Evolutionary conservation across 2,329 filamentous ascomycete species (phyloP), one percentile per base, ranked within the genome.

Genomic region (Aspergillus sp.): DNA sequence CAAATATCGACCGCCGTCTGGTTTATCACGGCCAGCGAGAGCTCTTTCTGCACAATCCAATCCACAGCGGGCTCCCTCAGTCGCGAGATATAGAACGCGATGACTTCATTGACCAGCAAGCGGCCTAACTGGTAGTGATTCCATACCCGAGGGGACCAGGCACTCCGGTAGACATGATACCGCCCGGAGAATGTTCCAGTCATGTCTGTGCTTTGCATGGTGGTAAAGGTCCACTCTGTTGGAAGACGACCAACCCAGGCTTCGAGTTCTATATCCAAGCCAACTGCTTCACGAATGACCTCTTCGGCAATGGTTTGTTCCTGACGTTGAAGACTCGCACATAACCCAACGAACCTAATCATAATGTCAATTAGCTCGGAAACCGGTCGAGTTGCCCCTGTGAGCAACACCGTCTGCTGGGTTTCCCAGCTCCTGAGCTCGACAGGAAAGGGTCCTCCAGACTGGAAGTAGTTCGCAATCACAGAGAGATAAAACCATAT

Each of bases 91-190:
- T 49, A 45, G 24, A 17, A 37, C 24, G 68, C 33, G 2, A 68
- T 63, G 27, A 65, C 43, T 44, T 69, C 66, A 24, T 68, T 69
- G 35, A 62, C 58, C 3, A 64, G 44, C 23, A 68, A 43, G n/a
- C 68, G 63, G 12, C 58, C 58, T 57, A 62, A 59, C 19, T 61
- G 62, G 47, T 67, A 70, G 39, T 69, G 59, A 23, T 63, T 68
- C 15, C 66, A 52, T 19, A 62, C 45, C 45, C 62, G 58, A 2
- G 62, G 54, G 9, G 59, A 55, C 68, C 68, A 70, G 7, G 56
- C 21, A 33, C 66, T 58, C 33, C 64, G 53, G 53, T 68, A 67
- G n/a, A 63, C 21, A 31, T 68, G 61, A 24, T 63, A 64, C 37
- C 58, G 57, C 3, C 66, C 66, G 23, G 63, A 51, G 31, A 66